Percentiles rank a stretch among this genome's conserved stretches.
These are phyloP conservation scores for Penicillium bialowiezense DNA, from an alignment of 495 filamentous ascomycete genomes.

Conservation along the genomic window DNA sequence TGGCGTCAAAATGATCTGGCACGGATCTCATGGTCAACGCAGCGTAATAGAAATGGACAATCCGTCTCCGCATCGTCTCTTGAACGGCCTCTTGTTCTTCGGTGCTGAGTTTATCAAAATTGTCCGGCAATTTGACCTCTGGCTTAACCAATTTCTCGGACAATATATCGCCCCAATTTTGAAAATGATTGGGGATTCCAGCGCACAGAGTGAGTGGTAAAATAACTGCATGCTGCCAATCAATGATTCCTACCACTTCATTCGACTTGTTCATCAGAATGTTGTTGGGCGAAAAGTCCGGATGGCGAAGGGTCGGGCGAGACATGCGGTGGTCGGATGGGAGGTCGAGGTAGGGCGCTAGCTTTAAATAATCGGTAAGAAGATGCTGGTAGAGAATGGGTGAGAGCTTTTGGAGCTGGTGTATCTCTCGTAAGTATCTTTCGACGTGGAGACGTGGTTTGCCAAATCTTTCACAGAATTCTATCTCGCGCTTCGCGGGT, in stretches of 20 bases:
- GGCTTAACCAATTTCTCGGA: constrained; percentile 23
- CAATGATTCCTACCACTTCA: constrained; percentile 30
- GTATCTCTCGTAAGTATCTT: constrained; percentile 22
- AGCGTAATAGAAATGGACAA: constrained; percentile 28
- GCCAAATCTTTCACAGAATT: constrained; percentile 20
- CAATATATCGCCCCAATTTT: constrained; percentile 31
- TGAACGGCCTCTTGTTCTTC: constrained; percentile 15
- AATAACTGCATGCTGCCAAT: constrained; percentile 31
- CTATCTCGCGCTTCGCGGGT: constrained; percentile 23
- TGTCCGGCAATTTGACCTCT: constrained; percentile 20
- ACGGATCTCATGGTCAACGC: constrained; percentile 21
- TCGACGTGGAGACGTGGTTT: constrained; percentile 26
- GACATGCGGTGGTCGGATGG: constrained; percentile 18
- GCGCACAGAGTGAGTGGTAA: constrained; percentile 30
- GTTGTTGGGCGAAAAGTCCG: constrained; percentile 27
- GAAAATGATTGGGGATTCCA: constrained; percentile 26
- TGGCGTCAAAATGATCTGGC: constrained; percentile 27
- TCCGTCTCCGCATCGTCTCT: constrained; percentile 24
- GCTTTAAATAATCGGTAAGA: constrained; percentile 19
- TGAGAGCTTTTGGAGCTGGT: constrained; percentile 11
- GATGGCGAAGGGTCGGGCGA: constrained; percentile 22
- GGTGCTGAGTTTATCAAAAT: constrained; percentile 15
- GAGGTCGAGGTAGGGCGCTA: constrained; percentile 18
- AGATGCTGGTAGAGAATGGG: constrained; percentile 15
- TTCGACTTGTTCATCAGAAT: constrained; percentile 26